Percentiles rank a stretch among this genome's conserved stretches.
Evolutionary conservation across 805 yeast species (phyloP).

Genomic region (Nakazawaea molendinolei): DNA sequence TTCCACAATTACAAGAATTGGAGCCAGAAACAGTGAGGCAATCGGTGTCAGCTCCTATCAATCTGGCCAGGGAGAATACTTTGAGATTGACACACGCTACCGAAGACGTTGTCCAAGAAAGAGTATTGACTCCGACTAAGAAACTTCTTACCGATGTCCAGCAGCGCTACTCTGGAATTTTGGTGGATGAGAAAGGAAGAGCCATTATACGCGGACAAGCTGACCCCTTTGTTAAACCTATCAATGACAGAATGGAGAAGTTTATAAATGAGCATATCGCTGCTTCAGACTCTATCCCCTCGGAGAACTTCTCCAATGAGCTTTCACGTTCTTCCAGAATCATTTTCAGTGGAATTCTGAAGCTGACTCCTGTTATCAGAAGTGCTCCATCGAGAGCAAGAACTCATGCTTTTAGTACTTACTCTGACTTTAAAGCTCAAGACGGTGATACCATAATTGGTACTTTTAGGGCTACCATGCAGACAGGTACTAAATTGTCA

Average conservation of each 20-base stretch:
- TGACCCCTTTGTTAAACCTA: slow-evolving; percentile 57
- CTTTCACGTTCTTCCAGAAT: slow-evolving; percentile 43
- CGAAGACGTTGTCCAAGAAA: slow-evolving; percentile 23
- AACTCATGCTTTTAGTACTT: slow-evolving; percentile 30
- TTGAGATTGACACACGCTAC: slow-evolving; percentile 27
- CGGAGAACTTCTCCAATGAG: slow-evolving; percentile 48
- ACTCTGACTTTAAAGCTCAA: slow-evolving; percentile 31
- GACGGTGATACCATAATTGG: slow-evolving; percentile 29
- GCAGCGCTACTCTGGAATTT: slow-evolving; percentile 39
- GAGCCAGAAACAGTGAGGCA: slow-evolving; percentile 42
- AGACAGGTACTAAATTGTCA: slow-evolving; percentile 20
- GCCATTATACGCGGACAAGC: slow-evolving; percentile 55
- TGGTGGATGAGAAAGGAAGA: slow-evolving; percentile 49
- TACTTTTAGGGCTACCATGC: slow-evolving; percentile 25
- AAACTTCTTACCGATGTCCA: slow-evolving; percentile 41
- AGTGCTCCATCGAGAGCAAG: slow-evolving; percentile 29
- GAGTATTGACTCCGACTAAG: slow-evolving; percentile 41
- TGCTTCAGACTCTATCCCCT: slow-evolving; percentile 31
- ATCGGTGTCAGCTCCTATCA: slow-evolving; percentile 46
- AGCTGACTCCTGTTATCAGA: slow-evolving; percentile 30
- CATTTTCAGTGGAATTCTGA: slow-evolving; percentile 29
- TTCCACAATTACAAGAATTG: slow-evolving; percentile 55
- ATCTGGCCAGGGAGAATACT: slow-evolving; percentile 29
- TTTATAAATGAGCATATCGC: slow-evolving; percentile 41
- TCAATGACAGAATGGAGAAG: slow-evolving; percentile 47